Evolutionary conservation across 2,329 filamentous ascomycete genomes (phyloP), one percentile per base, ranked within the genome.

Genomic region (Colletotrichum simmondsii): DNA sequence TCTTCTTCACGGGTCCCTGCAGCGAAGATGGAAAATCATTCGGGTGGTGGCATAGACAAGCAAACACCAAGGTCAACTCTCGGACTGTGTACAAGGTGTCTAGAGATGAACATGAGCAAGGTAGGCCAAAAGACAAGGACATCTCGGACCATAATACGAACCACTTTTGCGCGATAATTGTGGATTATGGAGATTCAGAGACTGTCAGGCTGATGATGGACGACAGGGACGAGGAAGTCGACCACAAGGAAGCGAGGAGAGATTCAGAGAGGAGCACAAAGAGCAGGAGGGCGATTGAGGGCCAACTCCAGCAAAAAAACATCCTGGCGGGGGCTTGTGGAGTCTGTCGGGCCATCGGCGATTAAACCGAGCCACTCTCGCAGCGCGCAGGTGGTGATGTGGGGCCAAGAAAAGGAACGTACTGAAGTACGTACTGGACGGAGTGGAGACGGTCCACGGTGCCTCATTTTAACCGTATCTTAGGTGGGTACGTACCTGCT

Each of bases 391-490:
- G 54, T 60, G 66, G 70, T 42, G 32, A 22, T 73, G 70, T 72
- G 71, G 71, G 49, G 35, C 24, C 22, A 24, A n/a, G 37, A 16
- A 6, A 5, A 42, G 37, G 37, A 6, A 42, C 37, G 37, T 42
- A 16, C 16, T 19, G 14, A 42, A 1, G 16, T 42, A 42, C 35
- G 35, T 42, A 19, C 37, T 42, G 5, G 1, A 7, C 16, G 37
- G 6, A 19, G 37, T 49, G 42, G 42, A 49, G 19, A 49, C 42
- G 42, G 42, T 8, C 19, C 42, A 49, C 42, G 19, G 42, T 49
- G 42, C 42, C 71, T 73, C 66, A 73, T 73, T 57, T 70, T 73
- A 73, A 73, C 71, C 67, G 71, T 73, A 73, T 73, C 71, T 73
- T 42, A 5, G 37, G 16, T 42, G 37, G 37, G 37, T 42, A 42